phyloP scores from a whole-genome alignment of 768 basidiomycete species.

The Neoboletus subvelutipes region DNA sequence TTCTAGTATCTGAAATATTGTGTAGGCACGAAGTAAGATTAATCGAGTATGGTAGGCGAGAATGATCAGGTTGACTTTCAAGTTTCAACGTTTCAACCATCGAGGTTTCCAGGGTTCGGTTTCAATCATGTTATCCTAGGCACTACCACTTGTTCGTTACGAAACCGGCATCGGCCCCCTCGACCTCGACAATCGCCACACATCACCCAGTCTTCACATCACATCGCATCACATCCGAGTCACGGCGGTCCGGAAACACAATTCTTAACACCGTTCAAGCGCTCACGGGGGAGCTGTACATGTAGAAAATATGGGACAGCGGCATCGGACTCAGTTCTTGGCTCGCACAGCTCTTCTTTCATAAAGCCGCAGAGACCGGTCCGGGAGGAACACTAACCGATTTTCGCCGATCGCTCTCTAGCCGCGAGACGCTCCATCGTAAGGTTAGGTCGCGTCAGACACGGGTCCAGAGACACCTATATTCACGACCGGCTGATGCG shows the following conservation, averaged over 20 bases:
- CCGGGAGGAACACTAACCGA: constrained; percentile 5
- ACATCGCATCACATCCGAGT: too few species aligned
- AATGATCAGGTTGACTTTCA: too few species aligned
- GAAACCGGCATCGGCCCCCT: too few species aligned
- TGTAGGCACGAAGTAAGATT: too few species aligned
- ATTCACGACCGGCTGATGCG: background rate
- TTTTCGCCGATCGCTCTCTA: constrained; percentile 41
- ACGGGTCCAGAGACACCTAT: background rate
- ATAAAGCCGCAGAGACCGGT: background rate
- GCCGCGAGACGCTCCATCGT: constrained; percentile 48
- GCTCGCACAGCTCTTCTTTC: constrained; percentile 47
- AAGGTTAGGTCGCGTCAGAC: constrained; percentile 30
- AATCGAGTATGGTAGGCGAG: too few species aligned
- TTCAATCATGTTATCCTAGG: too few species aligned
- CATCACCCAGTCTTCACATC: too few species aligned
- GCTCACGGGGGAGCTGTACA: constrained; percentile 13
- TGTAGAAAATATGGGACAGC: constrained; percentile 98
- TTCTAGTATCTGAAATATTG: too few species aligned
- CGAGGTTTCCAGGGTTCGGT: too few species aligned
- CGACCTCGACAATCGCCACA: constrained; percentile 85
- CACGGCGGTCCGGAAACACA: background rate
- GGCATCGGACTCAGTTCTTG: constrained; percentile 84
- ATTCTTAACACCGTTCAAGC: background rate
- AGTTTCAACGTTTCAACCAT: too few species aligned
- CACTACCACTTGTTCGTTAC: too few species aligned